Percentiles rank a stretch among this genome's conserved stretches.
These are phyloP conservation scores for Boletus tomentosulus DNA, from an alignment of 768 basidiomycete species.

Conservation along the genomic window DNA sequence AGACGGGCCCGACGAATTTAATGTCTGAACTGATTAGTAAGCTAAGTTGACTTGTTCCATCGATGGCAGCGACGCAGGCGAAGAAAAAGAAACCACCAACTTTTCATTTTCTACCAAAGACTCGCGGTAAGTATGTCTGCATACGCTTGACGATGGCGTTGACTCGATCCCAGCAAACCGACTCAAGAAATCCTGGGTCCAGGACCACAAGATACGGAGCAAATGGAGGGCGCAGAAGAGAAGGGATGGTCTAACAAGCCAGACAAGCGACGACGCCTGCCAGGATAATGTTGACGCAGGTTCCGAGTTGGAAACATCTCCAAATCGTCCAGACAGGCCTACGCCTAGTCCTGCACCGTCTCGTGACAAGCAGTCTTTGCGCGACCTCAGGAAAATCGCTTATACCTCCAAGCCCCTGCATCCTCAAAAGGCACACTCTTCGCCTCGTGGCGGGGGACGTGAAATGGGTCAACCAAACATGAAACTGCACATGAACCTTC, in stretches of 20 bases:
- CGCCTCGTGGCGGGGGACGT: slow-evolving; percentile 25
- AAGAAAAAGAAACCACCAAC: slow-evolving; percentile 57
- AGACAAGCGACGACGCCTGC: not conserved
- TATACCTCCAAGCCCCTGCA: slow-evolving; percentile 58
- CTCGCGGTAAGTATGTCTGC: slow-evolving; percentile 49
- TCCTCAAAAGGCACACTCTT: slow-evolving; percentile 49
- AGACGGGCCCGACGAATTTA: slow-evolving; percentile 24
- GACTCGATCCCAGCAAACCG: slow-evolving; percentile 55
- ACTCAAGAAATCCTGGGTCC: slow-evolving; percentile 77
- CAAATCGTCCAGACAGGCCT: not conserved
- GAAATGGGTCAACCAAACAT: slow-evolving; percentile 61
- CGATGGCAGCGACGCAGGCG: slow-evolving; percentile 7
- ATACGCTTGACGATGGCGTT: not conserved
- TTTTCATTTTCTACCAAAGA: slow-evolving; percentile 61
- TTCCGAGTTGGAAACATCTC: not conserved
- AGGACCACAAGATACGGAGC: slow-evolving; percentile 69
- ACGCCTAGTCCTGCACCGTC: slow-evolving; percentile 2
- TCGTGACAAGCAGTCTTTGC: slow-evolving; percentile 35
- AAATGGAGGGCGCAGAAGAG: slow-evolving; percentile 75
- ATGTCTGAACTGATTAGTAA: slow-evolving; percentile 23
- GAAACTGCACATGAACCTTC: slow-evolving; percentile 81
- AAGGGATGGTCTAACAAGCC: slow-evolving; percentile 35
- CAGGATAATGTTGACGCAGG: not conserved
- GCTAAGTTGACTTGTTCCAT: not conserved
- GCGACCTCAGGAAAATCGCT: slow-evolving; percentile 59